These are phyloP conservation scores for Atalantia buxifolia DNA, from an alignment of 345 rosid species.

Conservation along the genomic window DNA sequence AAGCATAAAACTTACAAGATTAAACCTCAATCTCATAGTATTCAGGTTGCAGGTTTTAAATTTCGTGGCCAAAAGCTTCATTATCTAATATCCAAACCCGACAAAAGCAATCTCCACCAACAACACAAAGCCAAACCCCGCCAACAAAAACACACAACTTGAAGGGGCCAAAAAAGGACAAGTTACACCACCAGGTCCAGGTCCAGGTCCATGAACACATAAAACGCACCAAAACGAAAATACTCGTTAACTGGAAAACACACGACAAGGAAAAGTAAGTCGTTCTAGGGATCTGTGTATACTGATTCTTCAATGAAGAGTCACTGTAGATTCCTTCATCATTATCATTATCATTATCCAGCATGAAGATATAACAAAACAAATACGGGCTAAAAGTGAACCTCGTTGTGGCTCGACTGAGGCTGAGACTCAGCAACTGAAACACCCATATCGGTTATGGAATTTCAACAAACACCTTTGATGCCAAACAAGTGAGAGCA, in stretches of 20 bases:
- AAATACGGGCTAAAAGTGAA: no score
- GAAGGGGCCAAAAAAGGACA: no score
- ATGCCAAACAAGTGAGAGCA: neutral
- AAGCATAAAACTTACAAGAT: no score
- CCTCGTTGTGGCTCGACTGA: neutral
- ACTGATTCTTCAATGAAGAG: neutral
- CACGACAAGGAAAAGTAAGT: neutral
- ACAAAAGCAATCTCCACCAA: neutral
- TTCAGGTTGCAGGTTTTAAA: no score
- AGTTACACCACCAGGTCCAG: no score
- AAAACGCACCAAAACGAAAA: neutral
- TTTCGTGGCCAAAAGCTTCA: neutral
- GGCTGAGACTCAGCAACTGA: neutral
- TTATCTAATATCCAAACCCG: neutral
- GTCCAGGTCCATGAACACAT: neutral
- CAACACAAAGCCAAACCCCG: neutral
- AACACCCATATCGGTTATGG: constrained; percentile 16
- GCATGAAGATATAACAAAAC: no score
- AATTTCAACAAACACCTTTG: neutral
- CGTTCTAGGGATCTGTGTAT: neutral
- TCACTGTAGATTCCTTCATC: neutral
- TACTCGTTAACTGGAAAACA: neutral
- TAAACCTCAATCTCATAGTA: no score
- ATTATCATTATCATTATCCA: no score
- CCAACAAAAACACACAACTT: neutral